Base-by-base conservation (phyloP, 371 early-diverging fungal genomes). In the Syncephalastrum contaminatum region DNA sequence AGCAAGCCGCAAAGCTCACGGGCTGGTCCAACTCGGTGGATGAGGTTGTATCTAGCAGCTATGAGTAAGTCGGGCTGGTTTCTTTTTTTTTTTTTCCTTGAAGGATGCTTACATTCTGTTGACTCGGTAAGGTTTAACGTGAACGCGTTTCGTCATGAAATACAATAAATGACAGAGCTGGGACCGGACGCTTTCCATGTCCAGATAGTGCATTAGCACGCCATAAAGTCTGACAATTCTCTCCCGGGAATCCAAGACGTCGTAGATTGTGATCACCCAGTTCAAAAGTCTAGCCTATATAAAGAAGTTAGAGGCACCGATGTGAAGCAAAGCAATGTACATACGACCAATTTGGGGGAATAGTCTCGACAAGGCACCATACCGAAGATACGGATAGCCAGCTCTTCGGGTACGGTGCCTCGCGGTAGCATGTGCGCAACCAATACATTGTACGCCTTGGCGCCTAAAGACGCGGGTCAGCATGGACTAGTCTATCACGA, bases 151-250 rank as follows among this genome's bases (percentile, higher is more conserved):
- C 4, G 84, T 84, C 65, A 84, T 50, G 42, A 61, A 75, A 51
- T 81, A 84, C 0, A 84, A 67, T 4, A 84, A 55, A 53, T 84
- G 84, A 53, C 84, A 84, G 2, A 76, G n/a, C 4, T 59, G 40
- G 1, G 69, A 75, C 79, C 83, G 68, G 7, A 76, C 40, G 0
- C 62, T 54, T 14, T 64, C 72, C 44, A 64, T 66, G 15, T 60
- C 27, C 3, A 84, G 59, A 54, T 76, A 77, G 46, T 75, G 75
- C 50, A 84, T 82, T 1, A 75, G 56, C 1, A 80, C 75, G 7
- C 61, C 65, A 43, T 84, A 84, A 21, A 80, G 48, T 18, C 71
- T 71, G 13, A 56, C 55, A 3, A 80, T 49, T 52, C 67, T 66
- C 21, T 71, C 64, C 18, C 63, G 69, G 21, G 67, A 55, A 30